Conservation (phyloP, 2,329 filamentous ascomycete genomes). For the Volutella citrinella region DNA sequence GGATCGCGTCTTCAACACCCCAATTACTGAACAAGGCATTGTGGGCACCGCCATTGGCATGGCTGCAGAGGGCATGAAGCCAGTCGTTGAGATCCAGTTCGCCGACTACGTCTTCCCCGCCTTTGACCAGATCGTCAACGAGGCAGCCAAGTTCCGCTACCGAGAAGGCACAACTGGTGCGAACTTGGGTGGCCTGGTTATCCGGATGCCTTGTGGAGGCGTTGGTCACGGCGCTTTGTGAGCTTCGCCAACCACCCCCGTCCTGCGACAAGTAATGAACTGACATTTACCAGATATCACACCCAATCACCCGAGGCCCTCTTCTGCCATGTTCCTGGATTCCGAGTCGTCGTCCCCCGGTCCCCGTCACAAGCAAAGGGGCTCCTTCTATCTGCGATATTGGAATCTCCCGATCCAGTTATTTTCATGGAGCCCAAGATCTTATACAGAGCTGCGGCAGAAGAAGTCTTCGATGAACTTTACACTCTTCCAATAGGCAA, state of each 20-base stretch:
- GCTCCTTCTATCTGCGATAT: conserved; percentile 70
- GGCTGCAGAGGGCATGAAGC: conserved; percentile 84
- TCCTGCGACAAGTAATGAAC: too few species aligned
- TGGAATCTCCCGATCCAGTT: conserved; percentile 71
- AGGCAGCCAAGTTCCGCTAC: conserved; percentile 83
- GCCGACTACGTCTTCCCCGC: conserved; percentile 90
- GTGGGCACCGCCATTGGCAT: conserved; percentile 87
- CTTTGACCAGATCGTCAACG: conserved; percentile 90
- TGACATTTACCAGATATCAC: conserved; percentile 52
- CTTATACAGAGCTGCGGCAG: conserved; percentile 84
- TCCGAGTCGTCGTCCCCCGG: conserved; percentile 81
- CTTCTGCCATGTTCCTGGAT: conserved; percentile 83
- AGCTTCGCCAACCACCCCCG: neutral
- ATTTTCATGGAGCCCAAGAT: conserved; percentile 93
- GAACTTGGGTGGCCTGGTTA: conserved; percentile 71
- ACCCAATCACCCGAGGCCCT: conserved; percentile 83
- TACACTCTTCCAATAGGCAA: conserved; percentile 82
- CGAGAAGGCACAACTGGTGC: conserved; percentile 57
- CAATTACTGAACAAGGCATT: conserved; percentile 87
- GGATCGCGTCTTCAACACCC: conserved; percentile 91
- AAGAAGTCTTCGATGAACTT: conserved; percentile 76
- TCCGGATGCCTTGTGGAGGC: conserved; percentile 83
- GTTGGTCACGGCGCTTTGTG: conserved; percentile 79
- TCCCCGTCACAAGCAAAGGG: conserved; percentile 86
- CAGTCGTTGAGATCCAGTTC: conserved; percentile 91